Percentiles rank a stretch among this genome's conserved stretches.
Conservation (phyloP, 306 rosid species). For the Trifolium repens region DNA sequence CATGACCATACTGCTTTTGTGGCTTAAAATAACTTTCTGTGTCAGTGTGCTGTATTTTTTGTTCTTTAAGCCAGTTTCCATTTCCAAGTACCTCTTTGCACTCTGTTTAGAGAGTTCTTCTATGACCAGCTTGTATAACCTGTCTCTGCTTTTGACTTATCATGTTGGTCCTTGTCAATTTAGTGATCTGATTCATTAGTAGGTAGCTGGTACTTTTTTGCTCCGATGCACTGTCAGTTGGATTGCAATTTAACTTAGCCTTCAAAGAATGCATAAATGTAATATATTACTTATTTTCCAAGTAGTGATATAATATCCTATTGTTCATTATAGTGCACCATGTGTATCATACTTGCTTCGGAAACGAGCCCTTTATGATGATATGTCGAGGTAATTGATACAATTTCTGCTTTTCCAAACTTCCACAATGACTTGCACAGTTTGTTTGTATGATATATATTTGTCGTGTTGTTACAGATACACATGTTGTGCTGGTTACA, state of each 20-base stretch:
- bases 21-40: background rate
- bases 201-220: slow-evolving; percentile 12
- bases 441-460: slow-evolving; percentile 13
- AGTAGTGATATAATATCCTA: slow-evolving; percentile 25
- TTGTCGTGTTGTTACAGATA: slow-evolving; percentile 58
- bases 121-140: background rate
- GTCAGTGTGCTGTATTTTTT: slow-evolving; percentile 9
- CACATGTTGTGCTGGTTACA: slow-evolving; percentile 89
- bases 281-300: slow-evolving; percentile 6
- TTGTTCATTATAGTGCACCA: slow-evolving; percentile 64
- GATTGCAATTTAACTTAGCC: slow-evolving; percentile 19
- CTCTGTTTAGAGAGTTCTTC: slow-evolving; percentile 18
- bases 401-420: background rate
- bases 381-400: slow-evolving; percentile 82
- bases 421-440: slow-evolving; percentile 1
- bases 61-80: slow-evolving; percentile 10
- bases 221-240: slow-evolving; percentile 2
- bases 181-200: background rate
- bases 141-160: slow-evolving; percentile 4
- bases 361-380: slow-evolving; percentile 82
- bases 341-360: slow-evolving; percentile 90
- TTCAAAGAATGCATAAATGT: slow-evolving; percentile 16
- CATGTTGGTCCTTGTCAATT: slow-evolving; percentile 15
- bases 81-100: background rate
- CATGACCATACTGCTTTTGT: background rate